Evolutionary conservation across 2,329 filamentous ascomycete genomes (phyloP).

Genomic region (Cytospora paraplurivora): DNA sequence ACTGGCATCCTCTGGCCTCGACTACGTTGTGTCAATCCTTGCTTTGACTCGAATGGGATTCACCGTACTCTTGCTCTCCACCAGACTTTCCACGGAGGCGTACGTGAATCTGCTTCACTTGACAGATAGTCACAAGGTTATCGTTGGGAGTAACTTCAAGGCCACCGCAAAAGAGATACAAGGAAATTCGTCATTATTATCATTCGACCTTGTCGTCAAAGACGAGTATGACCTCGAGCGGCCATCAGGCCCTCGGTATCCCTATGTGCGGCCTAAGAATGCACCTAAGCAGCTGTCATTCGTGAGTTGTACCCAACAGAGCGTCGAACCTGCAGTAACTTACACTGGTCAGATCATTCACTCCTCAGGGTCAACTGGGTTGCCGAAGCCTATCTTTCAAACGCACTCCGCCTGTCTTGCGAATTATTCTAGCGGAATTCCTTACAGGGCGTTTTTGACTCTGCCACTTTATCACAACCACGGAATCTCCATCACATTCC

Average conservation of each 20-base stretch:
- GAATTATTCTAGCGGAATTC: conserved; percentile 48
- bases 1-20: conserved; percentile 51
- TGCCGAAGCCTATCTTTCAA: conserved; percentile 58
- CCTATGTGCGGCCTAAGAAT: conserved; percentile 26
- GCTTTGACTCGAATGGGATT: conserved; percentile 56
- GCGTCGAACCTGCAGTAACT: background rate
- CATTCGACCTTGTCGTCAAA: conserved; percentile 30
- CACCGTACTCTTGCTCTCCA: conserved; percentile 55
- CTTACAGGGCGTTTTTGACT: conserved; percentile 47
- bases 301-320: background rate
- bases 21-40: conserved; percentile 54
- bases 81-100: conserved; percentile 53
- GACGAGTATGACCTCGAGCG: conserved; percentile 19
- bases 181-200: conserved; percentile 35
- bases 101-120: conserved; percentile 50
- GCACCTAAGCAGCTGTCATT: conserved; percentile 32
- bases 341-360: conserved; percentile 35
- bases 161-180: conserved; percentile 29
- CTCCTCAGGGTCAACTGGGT: conserved; percentile 53
- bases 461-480: conserved; percentile 56
- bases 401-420: conserved; percentile 50
- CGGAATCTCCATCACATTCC: conserved; percentile 51
- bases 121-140: conserved; percentile 40
- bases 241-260: conserved; percentile 28
- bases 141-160: conserved; percentile 34